Evolutionary conservation across 139 green algal genomes (phyloP), one percentile per base, ranked within the genome.

Genomic region (Chlamydomonas sp.): DNA sequence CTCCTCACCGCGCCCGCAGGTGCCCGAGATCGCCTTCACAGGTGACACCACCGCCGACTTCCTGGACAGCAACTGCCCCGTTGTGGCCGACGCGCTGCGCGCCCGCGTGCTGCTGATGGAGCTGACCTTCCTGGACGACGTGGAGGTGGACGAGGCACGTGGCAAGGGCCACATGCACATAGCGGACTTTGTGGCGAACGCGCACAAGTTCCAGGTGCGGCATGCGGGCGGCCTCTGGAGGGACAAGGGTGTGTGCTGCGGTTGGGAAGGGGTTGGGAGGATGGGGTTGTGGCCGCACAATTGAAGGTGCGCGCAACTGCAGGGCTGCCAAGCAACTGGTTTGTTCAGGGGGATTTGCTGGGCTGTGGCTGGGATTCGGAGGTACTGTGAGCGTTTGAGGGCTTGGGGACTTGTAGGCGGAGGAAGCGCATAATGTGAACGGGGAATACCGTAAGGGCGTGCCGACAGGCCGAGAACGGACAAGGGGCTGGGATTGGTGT

Each of bases 1-100:
- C 61, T 60, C n/a, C 31, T 5, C 7, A 18, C 8, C 69, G 18
- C 61, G 4, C 63, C 3, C 81, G 8, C 91, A 96, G 89, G 88
- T 95, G 0, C 93, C 95, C 17, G 94, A 97, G 87, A 89, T 98
- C 5, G 94, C 95, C 0, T 98, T 98, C 93, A 98, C 96, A 1
- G 96, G 95, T 2, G 96, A 98, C 93, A 98, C 96, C 61, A 96
- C 91, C 1, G 80, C 85, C 0, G 93, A 94, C 5, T 97, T 96
- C 62, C 86, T 96, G 31, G 85, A 94, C n/a, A 4, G 64, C 1
- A 63, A 78, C 16, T 18, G 57, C 66, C 66, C 73, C 20, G 20
- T 83, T 15, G 74, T 79, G 18, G 89, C 89, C 20, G 93, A 95
- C 71, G 91, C 91, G 17, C 89, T 97, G 20, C 60, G 63, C 7